phyloP scores from a whole-genome alignment of 805 yeast genomes.

The Wickerhamomyces canadensis region DNA sequence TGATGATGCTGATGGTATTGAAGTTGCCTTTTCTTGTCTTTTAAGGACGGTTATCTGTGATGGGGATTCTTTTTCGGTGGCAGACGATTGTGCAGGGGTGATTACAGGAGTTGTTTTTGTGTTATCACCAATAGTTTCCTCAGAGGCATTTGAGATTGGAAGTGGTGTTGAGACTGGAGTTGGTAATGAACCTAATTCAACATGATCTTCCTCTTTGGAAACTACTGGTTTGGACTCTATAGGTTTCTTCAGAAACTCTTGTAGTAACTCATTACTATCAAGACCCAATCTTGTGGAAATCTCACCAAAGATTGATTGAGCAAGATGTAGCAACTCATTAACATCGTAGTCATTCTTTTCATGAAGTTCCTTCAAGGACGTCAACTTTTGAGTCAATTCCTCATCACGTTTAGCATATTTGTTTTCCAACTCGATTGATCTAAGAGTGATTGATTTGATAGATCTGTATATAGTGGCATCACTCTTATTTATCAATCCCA shows the following conservation, averaged over 20 bases:
- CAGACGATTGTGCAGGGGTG: no score
- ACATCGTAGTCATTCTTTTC: conserved; percentile 46
- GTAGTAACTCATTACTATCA: conserved; percentile 15
- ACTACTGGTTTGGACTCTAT: background rate
- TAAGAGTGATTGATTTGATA: conserved; percentile 41
- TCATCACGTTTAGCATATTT: conserved; percentile 43
- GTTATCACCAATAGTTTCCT: no score
- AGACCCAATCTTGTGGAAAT: conserved; percentile 28
- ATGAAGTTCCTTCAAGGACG: conserved; percentile 38
- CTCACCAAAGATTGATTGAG: conserved; percentile 40
- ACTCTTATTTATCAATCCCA: conserved; percentile 33
- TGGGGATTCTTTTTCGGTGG: background rate
- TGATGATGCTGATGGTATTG: no score
- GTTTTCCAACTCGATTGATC: conserved; percentile 43
- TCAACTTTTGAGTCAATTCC: conserved; percentile 36
- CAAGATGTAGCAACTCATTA: conserved; percentile 37
- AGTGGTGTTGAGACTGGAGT: no score
- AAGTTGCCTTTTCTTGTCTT: conserved; percentile 7
- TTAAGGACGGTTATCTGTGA: conserved; percentile 7
- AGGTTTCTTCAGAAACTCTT: conserved; percentile 25
- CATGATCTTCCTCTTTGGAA: background rate
- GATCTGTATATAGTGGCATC: conserved; percentile 46
- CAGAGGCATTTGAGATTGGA: no score
- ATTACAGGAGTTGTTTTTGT: no score
- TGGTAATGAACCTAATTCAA: no score